phyloP scores from a whole-genome alignment of 352 stramenopile genomes.

The Pseudoperonospora humuli region DNA sequence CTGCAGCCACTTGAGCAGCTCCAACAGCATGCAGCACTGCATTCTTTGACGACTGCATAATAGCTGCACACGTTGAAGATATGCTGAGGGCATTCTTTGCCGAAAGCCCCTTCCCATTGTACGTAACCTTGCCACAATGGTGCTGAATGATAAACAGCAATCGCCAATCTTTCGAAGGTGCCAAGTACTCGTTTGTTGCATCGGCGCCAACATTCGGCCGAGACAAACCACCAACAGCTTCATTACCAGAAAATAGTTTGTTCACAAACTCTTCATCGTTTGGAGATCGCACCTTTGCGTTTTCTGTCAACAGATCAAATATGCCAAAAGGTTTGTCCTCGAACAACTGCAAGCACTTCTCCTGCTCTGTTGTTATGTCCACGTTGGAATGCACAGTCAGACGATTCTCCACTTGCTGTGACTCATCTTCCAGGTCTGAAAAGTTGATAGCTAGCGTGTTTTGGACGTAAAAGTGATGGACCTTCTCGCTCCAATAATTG shows the following conservation, averaged over 20 bases:
- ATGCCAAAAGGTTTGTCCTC: constrained; percentile 69
- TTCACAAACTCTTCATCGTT: constrained; percentile 77
- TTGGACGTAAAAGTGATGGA: constrained; percentile 74
- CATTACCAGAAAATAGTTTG: constrained; percentile 70
- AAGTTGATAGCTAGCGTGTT: constrained; percentile 64
- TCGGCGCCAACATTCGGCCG: constrained; percentile 54
- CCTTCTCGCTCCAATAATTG: constrained; percentile 84
- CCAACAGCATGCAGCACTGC: constrained; percentile 60
- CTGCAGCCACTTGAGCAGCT: constrained; percentile 51
- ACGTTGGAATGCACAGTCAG: constrained; percentile 49
- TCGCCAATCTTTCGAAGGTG: constrained; percentile 67
- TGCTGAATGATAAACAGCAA: constrained; percentile 72
- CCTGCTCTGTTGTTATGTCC: constrained; percentile 43
- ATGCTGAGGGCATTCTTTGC: constrained; percentile 67
- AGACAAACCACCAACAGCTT: constrained; percentile 37
- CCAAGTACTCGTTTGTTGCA: constrained; percentile 54
- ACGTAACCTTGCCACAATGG: constrained; percentile 62
- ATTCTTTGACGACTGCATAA: constrained; percentile 84
- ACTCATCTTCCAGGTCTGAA: constrained; percentile 46
- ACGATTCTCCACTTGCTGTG: constrained; percentile 53
- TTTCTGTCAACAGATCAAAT: constrained; percentile 61
- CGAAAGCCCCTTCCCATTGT: constrained; percentile 62
- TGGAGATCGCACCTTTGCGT: constrained; percentile 49
- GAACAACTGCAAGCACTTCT: constrained; percentile 61
- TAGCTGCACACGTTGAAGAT: constrained; percentile 68